phyloP scores from a whole-genome alignment of 139 green algal species.

The Chlorella sp. region DNA sequence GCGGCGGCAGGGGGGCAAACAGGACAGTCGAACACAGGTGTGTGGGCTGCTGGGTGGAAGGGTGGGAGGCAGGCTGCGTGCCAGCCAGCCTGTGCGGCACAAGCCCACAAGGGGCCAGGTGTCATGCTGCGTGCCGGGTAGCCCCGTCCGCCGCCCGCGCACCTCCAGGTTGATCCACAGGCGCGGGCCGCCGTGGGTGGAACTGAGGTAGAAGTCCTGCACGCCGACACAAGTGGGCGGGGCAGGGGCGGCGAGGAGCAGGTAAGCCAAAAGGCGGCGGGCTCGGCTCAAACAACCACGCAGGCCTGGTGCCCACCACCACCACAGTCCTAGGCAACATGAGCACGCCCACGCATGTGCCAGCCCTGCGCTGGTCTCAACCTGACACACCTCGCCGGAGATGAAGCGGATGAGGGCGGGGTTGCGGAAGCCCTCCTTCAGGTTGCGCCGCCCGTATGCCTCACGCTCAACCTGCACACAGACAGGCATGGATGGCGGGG shows the following conservation, averaged over 20 bases:
- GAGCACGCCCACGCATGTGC: too few relatives aligned
- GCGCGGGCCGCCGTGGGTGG: constrained; percentile 52
- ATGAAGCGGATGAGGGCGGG: constrained; percentile 66
- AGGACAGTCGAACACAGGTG: too few relatives aligned
- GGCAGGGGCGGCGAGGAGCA: constrained; percentile 39
- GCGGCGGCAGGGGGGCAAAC: not conserved
- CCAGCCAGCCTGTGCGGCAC: too few relatives aligned
- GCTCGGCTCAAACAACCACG: too few relatives aligned
- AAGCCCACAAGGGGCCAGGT: not conserved
- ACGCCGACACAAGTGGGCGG: too few relatives aligned
- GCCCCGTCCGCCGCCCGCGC: not conserved
- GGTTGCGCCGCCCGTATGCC: constrained; percentile 47
- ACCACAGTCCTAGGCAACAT: too few relatives aligned
- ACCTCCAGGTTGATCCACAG: constrained; percentile 88
- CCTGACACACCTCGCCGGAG: not conserved
- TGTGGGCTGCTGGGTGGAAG: too few relatives aligned
- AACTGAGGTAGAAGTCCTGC: constrained; percentile 70
- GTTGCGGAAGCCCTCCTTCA: constrained; percentile 60
- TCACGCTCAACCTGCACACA: not conserved
- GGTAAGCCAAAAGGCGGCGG: too few relatives aligned
- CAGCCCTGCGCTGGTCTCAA: not conserved
- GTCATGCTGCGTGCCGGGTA: not conserved
- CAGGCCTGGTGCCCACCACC: too few relatives aligned
- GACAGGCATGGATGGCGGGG: not conserved
- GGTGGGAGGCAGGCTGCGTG: too few relatives aligned